phyloP scores from a whole-genome alignment of 805 yeast genomes.

The Nakazawaea ishiwadae region DNA sequence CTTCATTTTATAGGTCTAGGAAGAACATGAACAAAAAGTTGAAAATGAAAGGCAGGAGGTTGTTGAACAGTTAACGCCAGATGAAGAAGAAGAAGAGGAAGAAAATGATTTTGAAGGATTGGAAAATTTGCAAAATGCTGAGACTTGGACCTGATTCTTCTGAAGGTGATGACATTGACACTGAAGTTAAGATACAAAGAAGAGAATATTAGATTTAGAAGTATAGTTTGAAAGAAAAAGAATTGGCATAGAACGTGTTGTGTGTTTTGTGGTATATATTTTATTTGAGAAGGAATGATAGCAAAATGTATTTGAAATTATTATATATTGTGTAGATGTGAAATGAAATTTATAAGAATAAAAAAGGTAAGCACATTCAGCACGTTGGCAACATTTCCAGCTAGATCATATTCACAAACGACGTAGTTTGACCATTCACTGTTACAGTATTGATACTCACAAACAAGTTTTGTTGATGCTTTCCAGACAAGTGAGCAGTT shows the following conservation, averaged over 20 bases:
- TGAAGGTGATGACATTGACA: slow-evolving; percentile 46
- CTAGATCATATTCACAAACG: slow-evolving; percentile 68
- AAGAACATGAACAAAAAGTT: slow-evolving; percentile 39
- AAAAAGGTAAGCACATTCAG: slow-evolving; percentile 35
- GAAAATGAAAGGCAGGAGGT: slow-evolving; percentile 48
- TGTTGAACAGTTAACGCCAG: slow-evolving; percentile 31
- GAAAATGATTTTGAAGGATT: slow-evolving; percentile 42
- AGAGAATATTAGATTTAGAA: slow-evolving; percentile 11
- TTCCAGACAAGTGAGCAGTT: slow-evolving; percentile 82
- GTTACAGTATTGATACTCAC: slow-evolving; percentile 62
- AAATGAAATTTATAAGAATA: too few relatives aligned
- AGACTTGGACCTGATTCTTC: slow-evolving; percentile 19
- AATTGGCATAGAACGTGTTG: background rate
- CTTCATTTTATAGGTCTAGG: slow-evolving; percentile 65
- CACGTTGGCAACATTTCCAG: slow-evolving; percentile 69
- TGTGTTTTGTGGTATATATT: background rate
- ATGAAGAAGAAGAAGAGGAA: slow-evolving; percentile 43
- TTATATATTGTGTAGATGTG: too few relatives aligned
- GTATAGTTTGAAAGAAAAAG: slow-evolving; percentile 7
- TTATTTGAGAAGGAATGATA: slow-evolving; percentile 14
- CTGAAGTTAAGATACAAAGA: slow-evolving; percentile 23
- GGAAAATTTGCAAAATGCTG: slow-evolving; percentile 44
- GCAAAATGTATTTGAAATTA: background rate
- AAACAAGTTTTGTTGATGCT: slow-evolving; percentile 56
- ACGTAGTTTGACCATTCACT: slow-evolving; percentile 46